Percentiles rank a stretch among this genome's conserved stretches.
Conservation (phyloP, 768 basidiomycete species). For the Phylloporus arenicola region DNA sequence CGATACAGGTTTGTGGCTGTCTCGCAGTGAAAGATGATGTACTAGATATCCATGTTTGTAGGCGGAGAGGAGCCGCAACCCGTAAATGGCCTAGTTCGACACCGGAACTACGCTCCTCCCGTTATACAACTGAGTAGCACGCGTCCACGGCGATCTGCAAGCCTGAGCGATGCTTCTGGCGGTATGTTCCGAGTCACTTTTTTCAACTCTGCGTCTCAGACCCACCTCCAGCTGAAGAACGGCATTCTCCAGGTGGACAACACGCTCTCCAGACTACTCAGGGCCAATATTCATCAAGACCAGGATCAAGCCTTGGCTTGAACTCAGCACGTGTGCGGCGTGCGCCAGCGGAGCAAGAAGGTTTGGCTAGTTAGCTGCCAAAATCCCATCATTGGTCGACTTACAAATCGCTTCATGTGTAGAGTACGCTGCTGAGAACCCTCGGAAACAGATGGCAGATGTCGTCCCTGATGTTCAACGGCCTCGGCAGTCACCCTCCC, state of each 20-base stretch:
- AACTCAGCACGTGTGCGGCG: slow-evolving; percentile 35
- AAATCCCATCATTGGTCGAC: background rate
- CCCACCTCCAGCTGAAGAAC: slow-evolving; percentile 25
- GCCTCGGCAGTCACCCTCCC: slow-evolving; percentile 52
- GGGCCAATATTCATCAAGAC: slow-evolving; percentile 30
- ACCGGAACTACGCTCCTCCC: slow-evolving; percentile 23
- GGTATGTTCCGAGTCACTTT: slow-evolving; percentile 20
- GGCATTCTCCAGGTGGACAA: slow-evolving; percentile 19
- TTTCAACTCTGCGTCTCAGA: slow-evolving; percentile 24
- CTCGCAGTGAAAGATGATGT: slow-evolving; percentile 9
- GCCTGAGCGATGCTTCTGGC: slow-evolving; percentile 57
- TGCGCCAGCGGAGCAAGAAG: slow-evolving; percentile 43
- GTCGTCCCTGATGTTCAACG: slow-evolving; percentile 18
- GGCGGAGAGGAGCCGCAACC: slow-evolving; percentile 28
- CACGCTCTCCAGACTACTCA: slow-evolving; percentile 16
- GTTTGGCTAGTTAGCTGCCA: slow-evolving; percentile 18
- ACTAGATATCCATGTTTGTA: slow-evolving; percentile 22
- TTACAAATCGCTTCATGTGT: slow-evolving; percentile 8
- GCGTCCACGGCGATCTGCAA: slow-evolving; percentile 72
- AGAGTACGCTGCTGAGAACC: slow-evolving; percentile 27
- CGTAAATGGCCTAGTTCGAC: slow-evolving; percentile 22
- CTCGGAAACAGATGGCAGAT: slow-evolving; percentile 15
- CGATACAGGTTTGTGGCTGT: slow-evolving; percentile 32
- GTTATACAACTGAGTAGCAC: slow-evolving; percentile 37
- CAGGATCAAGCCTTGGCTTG: slow-evolving; percentile 42